phyloP scores from a whole-genome alignment of 208 protist genomes.

The Spongospora subterranea region DNA sequence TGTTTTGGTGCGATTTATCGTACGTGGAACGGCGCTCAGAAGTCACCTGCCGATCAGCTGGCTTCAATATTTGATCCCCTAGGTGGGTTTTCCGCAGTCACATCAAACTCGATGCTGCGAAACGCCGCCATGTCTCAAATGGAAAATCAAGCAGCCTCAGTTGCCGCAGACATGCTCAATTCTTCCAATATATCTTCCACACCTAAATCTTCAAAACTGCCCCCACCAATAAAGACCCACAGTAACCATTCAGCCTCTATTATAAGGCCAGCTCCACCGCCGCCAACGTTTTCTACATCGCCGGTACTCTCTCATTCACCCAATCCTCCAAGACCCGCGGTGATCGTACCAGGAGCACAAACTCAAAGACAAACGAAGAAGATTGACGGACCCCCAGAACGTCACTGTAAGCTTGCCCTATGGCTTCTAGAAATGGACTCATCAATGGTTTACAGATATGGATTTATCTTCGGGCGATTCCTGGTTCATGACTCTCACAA shows the following conservation, averaged over 20 bases:
- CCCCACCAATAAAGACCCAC: too few relatives aligned
- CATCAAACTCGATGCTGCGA: background rate
- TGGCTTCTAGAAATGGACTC: background rate
- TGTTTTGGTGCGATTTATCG: background rate
- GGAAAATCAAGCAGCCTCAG: background rate
- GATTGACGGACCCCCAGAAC: background rate
- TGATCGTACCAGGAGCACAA: background rate
- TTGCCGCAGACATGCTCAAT: too few relatives aligned
- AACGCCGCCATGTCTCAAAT: background rate
- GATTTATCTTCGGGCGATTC: background rate
- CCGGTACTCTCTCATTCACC: too few relatives aligned
- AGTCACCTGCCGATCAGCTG: background rate
- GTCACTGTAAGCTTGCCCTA: background rate
- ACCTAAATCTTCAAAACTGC: too few relatives aligned
- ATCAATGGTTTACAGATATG: background rate
- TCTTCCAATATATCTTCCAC: too few relatives aligned
- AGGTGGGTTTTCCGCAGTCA: slow-evolving; percentile 24
- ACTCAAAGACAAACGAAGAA: background rate
- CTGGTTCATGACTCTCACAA: slow-evolving; percentile 31
- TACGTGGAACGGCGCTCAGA: background rate
- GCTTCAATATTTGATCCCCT: slow-evolving; percentile 53
- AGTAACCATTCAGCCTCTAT: background rate
- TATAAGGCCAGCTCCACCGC: background rate
- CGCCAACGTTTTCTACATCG: background rate
- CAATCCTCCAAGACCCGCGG: background rate